Conservation (phyloP, 768 basidiomycete species). For the Brasilioporus rufonigricans region DNA sequence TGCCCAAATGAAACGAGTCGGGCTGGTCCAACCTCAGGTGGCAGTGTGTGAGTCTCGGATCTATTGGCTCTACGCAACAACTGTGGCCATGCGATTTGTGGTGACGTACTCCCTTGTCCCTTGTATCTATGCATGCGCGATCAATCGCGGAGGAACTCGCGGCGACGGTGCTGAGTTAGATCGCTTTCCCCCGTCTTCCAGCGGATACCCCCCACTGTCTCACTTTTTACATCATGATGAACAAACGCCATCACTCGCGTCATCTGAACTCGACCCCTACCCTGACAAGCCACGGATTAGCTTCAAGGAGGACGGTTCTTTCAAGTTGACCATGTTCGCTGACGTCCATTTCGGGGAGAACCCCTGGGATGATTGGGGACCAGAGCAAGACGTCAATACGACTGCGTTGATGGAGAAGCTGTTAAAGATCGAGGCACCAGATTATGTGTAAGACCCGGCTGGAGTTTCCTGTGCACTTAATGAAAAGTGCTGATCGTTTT, state of each 20-base stretch:
- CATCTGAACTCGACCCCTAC: conserved; percentile 37
- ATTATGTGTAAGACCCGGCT: conserved; percentile 56
- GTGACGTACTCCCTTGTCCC: not conserved
- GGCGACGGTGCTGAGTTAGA: not conserved
- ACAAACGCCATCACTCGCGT: not conserved
- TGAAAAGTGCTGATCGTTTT: not conserved
- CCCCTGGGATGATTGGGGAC: conserved; percentile 67
- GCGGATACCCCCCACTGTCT: not conserved
- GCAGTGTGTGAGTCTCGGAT: too few relatives aligned
- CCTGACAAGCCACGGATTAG: conserved; percentile 48
- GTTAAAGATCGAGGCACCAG: conserved; percentile 56
- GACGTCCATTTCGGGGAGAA: conserved; percentile 79
- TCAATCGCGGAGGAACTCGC: conserved; percentile 5
- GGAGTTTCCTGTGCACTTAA: not conserved
- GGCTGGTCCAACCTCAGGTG: too few relatives aligned
- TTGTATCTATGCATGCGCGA: conserved; percentile 11
- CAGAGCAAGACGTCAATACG: conserved; percentile 64
- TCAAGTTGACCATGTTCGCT: conserved; percentile 73
- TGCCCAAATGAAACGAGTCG: too few relatives aligned
- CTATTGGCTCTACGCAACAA: not conserved
- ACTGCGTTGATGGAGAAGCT: conserved; percentile 55
- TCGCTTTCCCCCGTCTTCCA: not conserved
- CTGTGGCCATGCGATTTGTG: conserved; percentile 1
- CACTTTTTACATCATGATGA: not conserved
- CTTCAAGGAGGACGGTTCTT: conserved; percentile 57